Evolutionary conservation across 352 stramenopile species (phyloP).

Genomic region (Chrysophaeum taylorii): DNA sequence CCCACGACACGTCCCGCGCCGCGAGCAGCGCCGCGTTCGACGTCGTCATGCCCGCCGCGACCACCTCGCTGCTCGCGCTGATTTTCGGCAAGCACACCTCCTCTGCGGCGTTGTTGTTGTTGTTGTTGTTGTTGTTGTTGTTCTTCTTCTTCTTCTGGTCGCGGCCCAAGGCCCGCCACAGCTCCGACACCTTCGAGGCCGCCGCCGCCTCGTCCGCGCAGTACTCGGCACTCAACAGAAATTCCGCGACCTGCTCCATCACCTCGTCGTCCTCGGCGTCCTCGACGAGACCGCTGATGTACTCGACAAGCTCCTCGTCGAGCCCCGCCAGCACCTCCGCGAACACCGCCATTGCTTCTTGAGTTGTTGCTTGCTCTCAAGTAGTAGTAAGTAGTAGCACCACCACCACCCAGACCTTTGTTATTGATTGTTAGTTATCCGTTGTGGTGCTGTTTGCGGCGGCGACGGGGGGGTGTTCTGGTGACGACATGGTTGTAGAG

Average conservation of each 20-base stretch:
- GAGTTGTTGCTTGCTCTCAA: no score
- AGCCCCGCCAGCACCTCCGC: constrained; percentile 14
- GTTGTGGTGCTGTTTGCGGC: no score
- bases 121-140: no score
- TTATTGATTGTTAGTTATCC: no score
- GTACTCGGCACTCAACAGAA: constrained; percentile 14
- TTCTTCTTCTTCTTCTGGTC: not conserved
- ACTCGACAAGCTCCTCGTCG: constrained; percentile 20
- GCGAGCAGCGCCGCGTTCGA: not conserved
- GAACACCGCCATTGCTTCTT: no score
- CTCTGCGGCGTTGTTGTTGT: no score
- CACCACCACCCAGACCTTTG: no score
- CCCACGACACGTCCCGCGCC: constrained; percentile 1
- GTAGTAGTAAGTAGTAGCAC: no score
- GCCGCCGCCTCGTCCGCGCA: constrained; percentile 16
- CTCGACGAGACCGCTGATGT: constrained; percentile 13
- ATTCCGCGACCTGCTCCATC: constrained; percentile 14
- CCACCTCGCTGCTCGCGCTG: not conserved
- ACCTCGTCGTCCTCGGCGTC: constrained; percentile 18
- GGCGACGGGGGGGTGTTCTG: no score
- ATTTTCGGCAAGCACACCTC: not conserved
- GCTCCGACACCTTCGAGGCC: constrained; percentile 1
- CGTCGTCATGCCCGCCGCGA: not conserved
- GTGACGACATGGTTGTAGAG: constrained; percentile 56
- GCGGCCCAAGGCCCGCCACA: not conserved